Evolutionary conservation across 768 basidiomycete species (phyloP), one percentile per base, ranked within the genome.

Genomic region (Hygrophorus russula): DNA sequence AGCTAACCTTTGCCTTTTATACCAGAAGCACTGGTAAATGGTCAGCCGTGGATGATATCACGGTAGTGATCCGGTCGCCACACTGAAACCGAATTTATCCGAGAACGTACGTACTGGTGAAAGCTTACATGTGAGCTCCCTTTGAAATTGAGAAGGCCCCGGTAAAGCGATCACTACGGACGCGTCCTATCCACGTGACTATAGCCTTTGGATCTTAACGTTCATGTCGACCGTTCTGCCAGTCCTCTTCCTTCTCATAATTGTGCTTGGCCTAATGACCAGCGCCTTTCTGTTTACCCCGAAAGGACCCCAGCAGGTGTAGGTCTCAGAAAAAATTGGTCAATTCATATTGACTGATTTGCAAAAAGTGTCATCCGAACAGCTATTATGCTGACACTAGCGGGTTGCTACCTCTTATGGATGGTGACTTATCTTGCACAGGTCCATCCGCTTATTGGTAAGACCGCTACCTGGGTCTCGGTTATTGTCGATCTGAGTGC

Each of bases 361-460:
- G 15, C 14, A 24, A 38, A 4, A 61, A 98, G 93, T 46, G 74
- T 92, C 41, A 74, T 92, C 50, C 83, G 93, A 51, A 84, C 90
- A 1, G 74, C 73, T 49, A 57, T 90, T 38, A 69, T 89, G 66
- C 74, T 98, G 48, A 74, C 86, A 2, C 62, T 97, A 13, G 67
- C 77, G 2, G 82, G 75, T 44, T 93, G 88, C 63, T 98, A 92
- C 67, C 75, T 98, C 53, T 82, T 97, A 80, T 98, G 93, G 93
- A 83, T 83, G 66, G 78, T 94, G 56, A 92, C 93, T n/a, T 98
- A 94, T 63, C 71, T 96, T 59, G 91, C 92, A 1, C 93, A 98
- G 57, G 61, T 96, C 40, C 80, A 97, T 57, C 93, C 93, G 30
- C 71, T 98, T 40, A 80, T 94, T 56, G 65, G 93, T 93, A 50